A percentile compares a stretch with the other conserved stretches of the same genome.
Conservation (phyloP, 2,329 filamentous ascomycete genomes). For the Alternaria brassicicola region DNA sequence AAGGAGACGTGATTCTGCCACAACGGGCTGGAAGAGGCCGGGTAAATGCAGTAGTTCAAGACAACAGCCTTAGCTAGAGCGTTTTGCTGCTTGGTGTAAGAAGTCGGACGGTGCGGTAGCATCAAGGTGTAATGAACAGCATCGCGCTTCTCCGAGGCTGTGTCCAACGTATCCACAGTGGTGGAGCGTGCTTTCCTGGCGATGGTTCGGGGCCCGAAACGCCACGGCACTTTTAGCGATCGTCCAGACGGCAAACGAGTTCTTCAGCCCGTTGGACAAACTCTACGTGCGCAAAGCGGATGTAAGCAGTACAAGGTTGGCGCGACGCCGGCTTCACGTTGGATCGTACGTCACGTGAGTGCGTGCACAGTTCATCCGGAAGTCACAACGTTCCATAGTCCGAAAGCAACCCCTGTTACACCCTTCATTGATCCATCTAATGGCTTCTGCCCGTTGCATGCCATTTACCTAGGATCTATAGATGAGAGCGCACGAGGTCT, state of each 20-base stretch:
- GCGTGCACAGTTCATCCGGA: neutral
- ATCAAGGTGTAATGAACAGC: slow-evolving; percentile 3
- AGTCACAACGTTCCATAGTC: neutral
- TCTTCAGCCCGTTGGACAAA: neutral
- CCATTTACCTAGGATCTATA: neutral
- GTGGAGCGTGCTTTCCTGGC: neutral
- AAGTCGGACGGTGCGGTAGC: neutral
- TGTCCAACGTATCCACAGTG: neutral
- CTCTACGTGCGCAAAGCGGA: neutral
- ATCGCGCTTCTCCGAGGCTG: neutral
- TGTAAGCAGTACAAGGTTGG: neutral
- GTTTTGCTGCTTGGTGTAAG: slow-evolving; percentile 12
- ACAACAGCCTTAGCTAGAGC: slow-evolving; percentile 14
- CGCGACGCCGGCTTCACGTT: neutral
- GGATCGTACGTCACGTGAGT: neutral
- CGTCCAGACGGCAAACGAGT: neutral
- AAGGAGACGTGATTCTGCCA: slow-evolving; percentile 17
- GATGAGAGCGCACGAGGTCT: neutral
- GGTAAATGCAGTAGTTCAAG: slow-evolving; percentile 26
- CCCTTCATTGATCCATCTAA: neutral
- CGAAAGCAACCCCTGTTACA: neutral
- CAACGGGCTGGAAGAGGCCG: slow-evolving; percentile 20
- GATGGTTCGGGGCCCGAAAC: neutral
- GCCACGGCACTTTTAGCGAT: neutral
- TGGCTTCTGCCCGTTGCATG: neutral